Evolutionary conservation across 257 asterid genomes (phyloP).

Genomic region (Nicotiana tabacum): DNA sequence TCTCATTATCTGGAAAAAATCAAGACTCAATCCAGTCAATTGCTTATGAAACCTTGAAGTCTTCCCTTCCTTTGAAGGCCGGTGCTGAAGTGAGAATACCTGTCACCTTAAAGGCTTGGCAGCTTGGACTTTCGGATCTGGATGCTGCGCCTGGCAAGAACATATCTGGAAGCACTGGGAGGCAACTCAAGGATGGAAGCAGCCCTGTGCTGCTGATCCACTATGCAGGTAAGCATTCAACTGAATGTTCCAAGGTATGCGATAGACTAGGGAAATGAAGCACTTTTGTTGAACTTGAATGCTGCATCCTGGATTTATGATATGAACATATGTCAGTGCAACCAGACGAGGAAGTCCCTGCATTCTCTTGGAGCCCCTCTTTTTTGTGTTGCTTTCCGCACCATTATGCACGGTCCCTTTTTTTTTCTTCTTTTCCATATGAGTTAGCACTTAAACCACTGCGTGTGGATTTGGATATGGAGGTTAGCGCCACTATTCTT

Average conservation of each 20-base stretch:
- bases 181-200: slow-evolving; percentile 75
- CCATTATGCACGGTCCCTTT: background rate
- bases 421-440: background rate
- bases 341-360: background rate
- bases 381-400: background rate
- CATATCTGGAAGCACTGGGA: slow-evolving; percentile 45
- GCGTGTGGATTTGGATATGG: background rate
- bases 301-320: background rate
- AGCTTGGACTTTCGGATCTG: slow-evolving; percentile 56
- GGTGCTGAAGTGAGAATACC: slow-evolving; percentile 95
- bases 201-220: slow-evolving; percentile 90
- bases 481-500: background rate
- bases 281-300: background rate
- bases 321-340: background rate
- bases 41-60: slow-evolving; percentile 62
- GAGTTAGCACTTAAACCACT: background rate
- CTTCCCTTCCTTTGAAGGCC: slow-evolving; percentile 86
- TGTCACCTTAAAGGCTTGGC: slow-evolving; percentile 94
- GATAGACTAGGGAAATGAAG: background rate
- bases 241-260: background rate
- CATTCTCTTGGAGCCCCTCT: background rate
- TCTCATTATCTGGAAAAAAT: slow-evolving; percentile 91
- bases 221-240: slow-evolving; percentile 66
- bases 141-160: slow-evolving; percentile 61
- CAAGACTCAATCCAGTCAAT: slow-evolving; percentile 82